These are phyloP conservation scores for Pascua sp. DNA, from an alignment of 1,284 basidiomycete species.

Conservation along the genomic window DNA sequence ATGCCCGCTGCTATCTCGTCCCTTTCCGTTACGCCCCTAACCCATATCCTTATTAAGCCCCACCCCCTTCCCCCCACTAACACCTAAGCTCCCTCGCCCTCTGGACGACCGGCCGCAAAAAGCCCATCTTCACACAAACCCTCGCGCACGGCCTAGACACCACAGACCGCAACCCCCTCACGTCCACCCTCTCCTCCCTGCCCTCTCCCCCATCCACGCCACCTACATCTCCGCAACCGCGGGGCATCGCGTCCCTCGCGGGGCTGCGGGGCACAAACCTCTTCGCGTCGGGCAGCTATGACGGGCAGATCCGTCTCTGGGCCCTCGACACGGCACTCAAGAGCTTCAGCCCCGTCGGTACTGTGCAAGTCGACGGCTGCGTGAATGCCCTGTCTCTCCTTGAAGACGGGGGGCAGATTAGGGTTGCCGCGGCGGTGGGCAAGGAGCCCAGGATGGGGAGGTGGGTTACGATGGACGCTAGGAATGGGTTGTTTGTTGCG, in stretches of 20 bases:
- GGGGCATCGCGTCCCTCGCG: constrained; percentile 86
- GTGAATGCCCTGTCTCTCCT: constrained; percentile 87
- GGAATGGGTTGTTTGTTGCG: constrained; percentile 70
- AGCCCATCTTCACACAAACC: constrained; percentile 79
- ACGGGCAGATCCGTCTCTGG: constrained; percentile 84
- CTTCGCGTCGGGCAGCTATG: constrained; percentile 92
- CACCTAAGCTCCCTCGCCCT: constrained; percentile 64
- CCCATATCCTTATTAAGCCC: background rate
- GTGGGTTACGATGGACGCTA: constrained; percentile 71
- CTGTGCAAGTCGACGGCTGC: constrained; percentile 69
- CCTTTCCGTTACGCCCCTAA: too few species aligned
- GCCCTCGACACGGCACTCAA: constrained; percentile 71
- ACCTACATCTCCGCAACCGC: constrained; percentile 68
- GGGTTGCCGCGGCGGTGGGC: constrained; percentile 67
- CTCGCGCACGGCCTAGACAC: constrained; percentile 70
- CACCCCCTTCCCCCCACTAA: constrained; percentile 50
- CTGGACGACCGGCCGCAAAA: constrained; percentile 94
- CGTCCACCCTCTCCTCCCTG: constrained; percentile 51
- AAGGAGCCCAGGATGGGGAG: constrained; percentile 85
- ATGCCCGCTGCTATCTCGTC: too few species aligned
- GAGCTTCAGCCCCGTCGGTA: constrained; percentile 60
- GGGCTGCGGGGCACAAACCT: constrained; percentile 83
- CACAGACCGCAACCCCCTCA: constrained; percentile 43
- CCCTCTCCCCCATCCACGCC: constrained; percentile 23
- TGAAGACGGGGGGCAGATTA: constrained; percentile 53